Conservation (phyloP, 495 filamentous ascomycete species). For the Poronia punctata region DNA sequence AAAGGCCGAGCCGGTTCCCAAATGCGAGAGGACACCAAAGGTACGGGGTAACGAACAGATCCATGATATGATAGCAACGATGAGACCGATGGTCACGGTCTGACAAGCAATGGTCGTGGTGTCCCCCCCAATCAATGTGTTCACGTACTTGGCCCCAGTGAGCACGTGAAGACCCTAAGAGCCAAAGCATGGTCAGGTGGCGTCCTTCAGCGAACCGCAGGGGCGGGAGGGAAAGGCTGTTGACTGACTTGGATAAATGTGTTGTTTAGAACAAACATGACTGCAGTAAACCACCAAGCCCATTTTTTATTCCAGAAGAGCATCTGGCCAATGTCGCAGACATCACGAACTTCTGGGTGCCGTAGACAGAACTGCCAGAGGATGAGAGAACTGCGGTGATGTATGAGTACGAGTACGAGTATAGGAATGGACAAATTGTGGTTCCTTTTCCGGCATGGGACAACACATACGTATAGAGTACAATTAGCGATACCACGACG, state of each 20-base stretch:
- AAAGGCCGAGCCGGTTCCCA: constrained; percentile 68
- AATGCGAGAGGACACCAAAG: constrained; percentile 65
- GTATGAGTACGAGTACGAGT: neutral
- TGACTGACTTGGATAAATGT: constrained; percentile 65
- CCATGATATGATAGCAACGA: constrained; percentile 64
- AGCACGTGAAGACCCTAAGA: constrained; percentile 68
- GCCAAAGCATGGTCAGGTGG: constrained; percentile 9
- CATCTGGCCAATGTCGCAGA: constrained; percentile 87
- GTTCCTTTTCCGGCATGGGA: too few relatives aligned
- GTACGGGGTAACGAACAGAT: constrained; percentile 74
- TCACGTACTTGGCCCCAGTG: constrained; percentile 73
- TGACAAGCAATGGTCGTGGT: constrained; percentile 50
- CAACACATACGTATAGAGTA: constrained; percentile 64
- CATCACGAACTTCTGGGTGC: constrained; percentile 80
- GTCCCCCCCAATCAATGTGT: constrained; percentile 58
- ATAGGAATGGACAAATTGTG: neutral
- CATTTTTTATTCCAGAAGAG: constrained; percentile 71
- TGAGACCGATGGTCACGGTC: constrained; percentile 65
- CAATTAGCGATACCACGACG: constrained; percentile 61
- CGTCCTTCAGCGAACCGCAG: neutral
- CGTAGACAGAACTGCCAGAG: constrained; percentile 83
- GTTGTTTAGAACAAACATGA: constrained; percentile 89
- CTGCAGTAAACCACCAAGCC: constrained; percentile 76
- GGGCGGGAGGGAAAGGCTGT: constrained; percentile 16
- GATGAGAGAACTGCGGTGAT: constrained; percentile 49